Conservation (phyloP, 1,284 basidiomycete genomes). For the Termitomyces sp. region DNA sequence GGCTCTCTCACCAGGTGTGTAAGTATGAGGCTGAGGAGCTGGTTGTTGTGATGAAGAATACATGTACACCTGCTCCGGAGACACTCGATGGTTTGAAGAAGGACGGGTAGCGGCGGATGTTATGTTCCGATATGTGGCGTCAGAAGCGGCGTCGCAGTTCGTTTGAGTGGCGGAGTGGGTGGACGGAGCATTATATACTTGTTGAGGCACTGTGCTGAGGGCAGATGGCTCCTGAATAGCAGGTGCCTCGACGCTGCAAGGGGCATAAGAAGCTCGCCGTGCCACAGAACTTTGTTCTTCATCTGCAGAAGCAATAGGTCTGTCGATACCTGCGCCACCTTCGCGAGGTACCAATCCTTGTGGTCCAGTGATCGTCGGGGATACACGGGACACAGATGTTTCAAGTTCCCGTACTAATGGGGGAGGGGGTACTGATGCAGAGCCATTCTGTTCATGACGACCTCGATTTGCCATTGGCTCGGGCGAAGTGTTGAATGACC, state of each 20-base stretch:
- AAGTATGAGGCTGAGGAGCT: not conserved
- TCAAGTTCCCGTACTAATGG: conserved; percentile 14
- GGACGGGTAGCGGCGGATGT: not conserved
- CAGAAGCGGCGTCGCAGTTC: not conserved
- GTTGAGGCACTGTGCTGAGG: conserved; percentile 5
- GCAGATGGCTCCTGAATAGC: not conserved
- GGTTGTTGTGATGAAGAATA: not conserved
- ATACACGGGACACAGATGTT: conserved; percentile 10
- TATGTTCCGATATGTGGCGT: not conserved
- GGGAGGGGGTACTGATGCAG: not conserved
- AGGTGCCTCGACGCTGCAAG: not conserved
- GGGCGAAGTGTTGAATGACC: not conserved
- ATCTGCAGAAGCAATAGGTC: not conserved
- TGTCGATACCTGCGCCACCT: not conserved
- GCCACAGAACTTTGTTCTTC: not conserved
- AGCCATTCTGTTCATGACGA: not conserved
- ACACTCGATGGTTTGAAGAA: not conserved
- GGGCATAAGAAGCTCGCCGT: not conserved
- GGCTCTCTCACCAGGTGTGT: not conserved
- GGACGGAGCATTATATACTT: not conserved
- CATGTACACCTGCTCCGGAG: conserved; percentile 8
- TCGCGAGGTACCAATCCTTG: conserved; percentile 1
- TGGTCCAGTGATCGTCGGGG: not conserved
- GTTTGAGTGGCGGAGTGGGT: not conserved
- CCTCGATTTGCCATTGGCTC: not conserved